Percentiles rank a stretch among this genome's conserved stretches.
Evolutionary conservation across 805 yeast species (phyloP).

Genomic region (Spencermartinsiella europaea): DNA sequence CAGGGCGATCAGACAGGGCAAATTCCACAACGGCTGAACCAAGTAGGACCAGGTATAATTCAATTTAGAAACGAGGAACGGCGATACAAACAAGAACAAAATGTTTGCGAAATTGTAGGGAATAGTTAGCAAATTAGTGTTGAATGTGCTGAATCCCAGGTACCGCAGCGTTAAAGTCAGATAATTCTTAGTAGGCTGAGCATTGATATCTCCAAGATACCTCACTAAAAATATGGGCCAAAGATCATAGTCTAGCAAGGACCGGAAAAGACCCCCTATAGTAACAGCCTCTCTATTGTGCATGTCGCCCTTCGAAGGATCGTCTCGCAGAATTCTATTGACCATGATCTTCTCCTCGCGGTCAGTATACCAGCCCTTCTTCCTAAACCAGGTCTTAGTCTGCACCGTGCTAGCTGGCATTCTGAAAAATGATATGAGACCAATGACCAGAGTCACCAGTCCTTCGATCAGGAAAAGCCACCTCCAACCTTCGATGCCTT

Average conservation of each 20-base stretch:
- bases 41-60: slow-evolving; percentile 8
- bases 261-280: slow-evolving; percentile 35
- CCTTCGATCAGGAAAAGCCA: slow-evolving; percentile 64
- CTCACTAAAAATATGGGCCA: slow-evolving; percentile 51
- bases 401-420: slow-evolving; percentile 50
- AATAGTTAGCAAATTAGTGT: slow-evolving; percentile 46
- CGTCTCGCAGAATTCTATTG: slow-evolving; percentile 54
- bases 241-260: slow-evolving; percentile 45
- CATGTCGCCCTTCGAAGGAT: slow-evolving; percentile 60
- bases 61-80: slow-evolving; percentile 7
- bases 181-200: slow-evolving; percentile 35
- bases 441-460: slow-evolving; percentile 45
- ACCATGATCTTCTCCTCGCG: slow-evolving; percentile 54
- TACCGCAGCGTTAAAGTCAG: slow-evolving; percentile 43
- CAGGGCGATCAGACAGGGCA: slow-evolving; percentile 9
- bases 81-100: slow-evolving; percentile 2
- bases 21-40: slow-evolving; percentile 13
- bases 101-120: slow-evolving; percentile 6
- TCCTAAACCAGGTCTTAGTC: slow-evolving; percentile 44
- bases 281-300: slow-evolving; percentile 51
- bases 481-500: slow-evolving; percentile 51
- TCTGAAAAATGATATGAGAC: slow-evolving; percentile 38
- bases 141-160: slow-evolving; percentile 48
- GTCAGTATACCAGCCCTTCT: slow-evolving; percentile 50
- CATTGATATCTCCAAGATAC: slow-evolving; percentile 36